Evolutionary conservation across 805 yeast genomes (phyloP), one percentile per base, ranked within the genome.

Genomic region (Debaryomyces maramus): DNA sequence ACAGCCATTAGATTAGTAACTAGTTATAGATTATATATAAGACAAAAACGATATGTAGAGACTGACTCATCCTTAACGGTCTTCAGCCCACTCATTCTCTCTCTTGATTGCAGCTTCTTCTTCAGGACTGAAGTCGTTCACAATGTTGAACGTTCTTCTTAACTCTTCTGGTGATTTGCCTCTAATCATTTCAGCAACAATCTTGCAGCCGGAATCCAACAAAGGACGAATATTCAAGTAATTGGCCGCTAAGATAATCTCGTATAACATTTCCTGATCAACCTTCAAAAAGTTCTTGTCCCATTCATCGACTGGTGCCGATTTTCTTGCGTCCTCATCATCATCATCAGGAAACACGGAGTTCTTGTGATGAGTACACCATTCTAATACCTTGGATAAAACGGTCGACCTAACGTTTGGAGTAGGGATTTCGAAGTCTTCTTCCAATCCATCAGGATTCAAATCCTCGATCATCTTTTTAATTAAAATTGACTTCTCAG

Each of bases 291-390:
- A 91, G 62, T 86, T 88, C 62, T 87, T 86, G 66, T 91, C 98
- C 98, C 98, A 91, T 34, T 89, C 89, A 46, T 85, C 91, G 37
- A 91, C 88, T 3, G 96, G 97, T 2, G 89, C 88, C n/a, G 91
- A 76, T 58, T 86, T 87, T 60, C 85, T 81, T 17, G 87, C 78
- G 51, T 88, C 95, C 39, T 85, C 90, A 47, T 88, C 96, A 39
- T 83, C 90, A 35, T 77, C 81, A 46, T 82, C 88, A 14, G 87
- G 86, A 63, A 83, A 83, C 14, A 72, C 72, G 7, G 85, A 77
- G 58, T 87, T 89, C 61, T 83, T 85, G 71, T 91, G 97, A 61
- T 91, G 93, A 56, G 87, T 95, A 55, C 97, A 89, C 95, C 97
- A 91, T 60, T 91, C 96, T 39, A 91, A 72, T n/a, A 91, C 91